These are phyloP conservation scores for Exophiala spinifera DNA, from an alignment of 2,329 filamentous ascomycete genomes.

Conservation along the genomic window DNA sequence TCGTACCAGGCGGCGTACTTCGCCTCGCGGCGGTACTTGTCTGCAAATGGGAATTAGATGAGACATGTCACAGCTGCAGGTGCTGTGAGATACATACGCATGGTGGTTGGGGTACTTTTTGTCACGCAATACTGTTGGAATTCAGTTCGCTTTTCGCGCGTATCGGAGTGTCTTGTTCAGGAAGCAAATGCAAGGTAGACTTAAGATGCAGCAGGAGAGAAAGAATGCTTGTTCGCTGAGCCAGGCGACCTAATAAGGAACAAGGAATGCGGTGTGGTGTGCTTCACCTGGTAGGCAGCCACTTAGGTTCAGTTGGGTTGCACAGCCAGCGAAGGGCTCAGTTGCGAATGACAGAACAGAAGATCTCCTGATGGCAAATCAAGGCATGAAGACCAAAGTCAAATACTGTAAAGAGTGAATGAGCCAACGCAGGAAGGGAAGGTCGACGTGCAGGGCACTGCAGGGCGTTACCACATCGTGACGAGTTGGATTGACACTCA, in stretches of 20 bases:
- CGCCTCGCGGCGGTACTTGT: slow-evolving; percentile 25
- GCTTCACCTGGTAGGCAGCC: neutral
- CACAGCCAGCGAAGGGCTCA: neutral
- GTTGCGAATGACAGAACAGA: neutral
- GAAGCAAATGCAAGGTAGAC: neutral
- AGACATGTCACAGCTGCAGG: neutral
- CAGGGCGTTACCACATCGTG: neutral
- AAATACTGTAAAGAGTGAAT: neutral
- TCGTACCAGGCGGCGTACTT: slow-evolving; percentile 28
- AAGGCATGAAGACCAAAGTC: neutral
- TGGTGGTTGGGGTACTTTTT: slow-evolving; percentile 1
- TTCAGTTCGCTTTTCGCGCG: neutral
- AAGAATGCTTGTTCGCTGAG: neutral
- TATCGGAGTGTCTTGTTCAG: neutral
- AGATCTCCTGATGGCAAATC: neutral
- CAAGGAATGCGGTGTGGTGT: neutral
- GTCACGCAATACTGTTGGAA: neutral
- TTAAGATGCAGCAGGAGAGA: neutral
- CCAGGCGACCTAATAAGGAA: neutral
- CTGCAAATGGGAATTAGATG: slow-evolving; percentile 11
- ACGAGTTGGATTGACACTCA: neutral
- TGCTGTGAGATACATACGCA: slow-evolving; percentile 17
- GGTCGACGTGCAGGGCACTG: neutral
- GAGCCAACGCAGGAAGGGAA: neutral
- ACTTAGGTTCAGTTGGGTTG: neutral